Percentiles rank a stretch among this genome's conserved stretches.
These are phyloP conservation scores for Pilobolus umbonatus DNA, from an alignment of 192 early-diverging fungal genomes.

Conservation along the genomic window DNA sequence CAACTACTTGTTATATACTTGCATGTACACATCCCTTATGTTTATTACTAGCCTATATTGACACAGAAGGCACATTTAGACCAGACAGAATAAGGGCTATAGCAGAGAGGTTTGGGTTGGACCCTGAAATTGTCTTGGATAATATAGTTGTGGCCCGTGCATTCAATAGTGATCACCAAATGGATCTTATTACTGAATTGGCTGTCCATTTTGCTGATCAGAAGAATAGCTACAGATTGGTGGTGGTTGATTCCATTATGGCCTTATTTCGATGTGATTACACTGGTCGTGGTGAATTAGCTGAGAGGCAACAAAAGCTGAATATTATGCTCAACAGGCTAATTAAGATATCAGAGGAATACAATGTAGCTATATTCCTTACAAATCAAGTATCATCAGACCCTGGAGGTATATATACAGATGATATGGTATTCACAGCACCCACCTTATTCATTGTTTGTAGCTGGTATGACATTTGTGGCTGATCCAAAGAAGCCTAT, in stretches of 20 bases:
- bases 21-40: neutral
- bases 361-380: conserved; percentile 78
- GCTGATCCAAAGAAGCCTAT: conserved; percentile 87
- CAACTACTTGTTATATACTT: neutral
- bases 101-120: conserved; percentile 63
- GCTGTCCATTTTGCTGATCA: conserved; percentile 70
- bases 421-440: neutral
- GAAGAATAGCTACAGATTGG: conserved; percentile 50
- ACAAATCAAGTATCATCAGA: conserved; percentile 63
- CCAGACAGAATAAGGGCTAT: conserved; percentile 75
- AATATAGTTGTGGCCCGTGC: conserved; percentile 79
- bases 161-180: conserved; percentile 80
- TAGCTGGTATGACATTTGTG: conserved; percentile 65
- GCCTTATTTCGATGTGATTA: conserved; percentile 81
- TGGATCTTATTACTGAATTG: conserved; percentile 71
- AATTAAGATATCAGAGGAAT: conserved; percentile 76
- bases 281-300: conserved; percentile 78
- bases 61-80: conserved; percentile 72
- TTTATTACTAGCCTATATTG: conserved; percentile 30
- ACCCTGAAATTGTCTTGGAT: conserved; percentile 60
- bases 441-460: neutral
- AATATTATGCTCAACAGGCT: conserved; percentile 69
- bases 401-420: conserved; percentile 24
- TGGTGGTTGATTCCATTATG: conserved; percentile 78
- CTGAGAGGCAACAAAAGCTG: conserved; percentile 80